Conservation (phyloP, 2,329 filamentous ascomycete species). For the Aspergillus sclerotialis region DNA sequence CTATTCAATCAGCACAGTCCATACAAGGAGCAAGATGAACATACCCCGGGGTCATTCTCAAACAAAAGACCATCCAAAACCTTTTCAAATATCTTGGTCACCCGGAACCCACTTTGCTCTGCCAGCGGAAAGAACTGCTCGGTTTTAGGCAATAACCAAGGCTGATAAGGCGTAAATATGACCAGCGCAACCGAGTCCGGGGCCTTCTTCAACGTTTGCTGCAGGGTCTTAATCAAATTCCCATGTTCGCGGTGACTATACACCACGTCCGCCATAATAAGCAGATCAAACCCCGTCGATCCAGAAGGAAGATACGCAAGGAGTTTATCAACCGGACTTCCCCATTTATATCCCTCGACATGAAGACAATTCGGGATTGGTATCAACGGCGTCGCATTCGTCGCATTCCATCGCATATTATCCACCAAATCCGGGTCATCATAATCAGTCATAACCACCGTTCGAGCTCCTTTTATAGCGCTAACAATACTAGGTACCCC, state of each 20-base stretch:
- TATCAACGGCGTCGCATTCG: slow-evolving; percentile 44
- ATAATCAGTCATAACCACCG: slow-evolving; percentile 76
- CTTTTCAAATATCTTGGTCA: slow-evolving; percentile 74
- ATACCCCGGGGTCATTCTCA: slow-evolving; percentile 71
- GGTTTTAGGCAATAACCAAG: slow-evolving; percentile 81
- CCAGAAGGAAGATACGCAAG: slow-evolving; percentile 48
- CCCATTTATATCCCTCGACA: slow-evolving; percentile 78
- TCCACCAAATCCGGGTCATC: slow-evolving; percentile 76
- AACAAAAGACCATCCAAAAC: slow-evolving; percentile 84
- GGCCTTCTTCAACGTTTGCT: slow-evolving; percentile 55
- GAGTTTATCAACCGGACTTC: slow-evolving; percentile 54
- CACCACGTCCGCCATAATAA: slow-evolving; percentile 81
- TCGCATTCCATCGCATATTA: slow-evolving; percentile 71
- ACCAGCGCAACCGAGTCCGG: slow-evolving; percentile 63
- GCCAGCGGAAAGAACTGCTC: slow-evolving; percentile 79
- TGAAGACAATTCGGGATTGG: slow-evolving; percentile 41
- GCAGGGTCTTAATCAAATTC: slow-evolving; percentile 67
- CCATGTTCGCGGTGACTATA: slow-evolving; percentile 86
- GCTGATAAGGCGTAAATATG: slow-evolving; percentile 90
- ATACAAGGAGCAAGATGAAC: slow-evolving; percentile 16
- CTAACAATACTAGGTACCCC: slow-evolving; percentile 76
- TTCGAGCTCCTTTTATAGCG: slow-evolving; percentile 62
- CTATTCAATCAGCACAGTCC: slow-evolving; percentile 27
- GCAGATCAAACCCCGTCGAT: slow-evolving; percentile 58
- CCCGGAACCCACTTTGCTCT: slow-evolving; percentile 61